A percentile compares a stretch with the other conserved stretches of the same genome.
These are phyloP conservation scores for Monosporozyma aerobia DNA, from an alignment of 805 yeast genomes.

Conservation along the genomic window DNA sequence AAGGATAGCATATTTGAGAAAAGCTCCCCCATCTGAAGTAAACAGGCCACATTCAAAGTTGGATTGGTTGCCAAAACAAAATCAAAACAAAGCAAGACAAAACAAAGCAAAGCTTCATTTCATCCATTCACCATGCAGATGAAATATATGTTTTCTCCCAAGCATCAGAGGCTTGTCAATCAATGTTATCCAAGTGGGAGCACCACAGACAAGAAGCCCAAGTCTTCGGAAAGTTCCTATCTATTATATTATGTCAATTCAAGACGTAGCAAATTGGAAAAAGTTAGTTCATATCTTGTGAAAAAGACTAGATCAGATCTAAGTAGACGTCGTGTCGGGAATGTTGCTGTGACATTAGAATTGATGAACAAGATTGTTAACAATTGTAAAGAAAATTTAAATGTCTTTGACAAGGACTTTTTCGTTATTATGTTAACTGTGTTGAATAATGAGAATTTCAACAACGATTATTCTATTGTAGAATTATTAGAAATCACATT, in stretches of 20 bases:
- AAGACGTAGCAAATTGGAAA: slow-evolving; percentile 78
- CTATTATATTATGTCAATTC: slow-evolving; percentile 84
- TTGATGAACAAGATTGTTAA: slow-evolving; percentile 61
- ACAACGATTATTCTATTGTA: slow-evolving; percentile 54
- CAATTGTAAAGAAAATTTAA: slow-evolving; percentile 74
- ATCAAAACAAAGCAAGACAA: background rate
- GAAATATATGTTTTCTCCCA: slow-evolving; percentile 45
- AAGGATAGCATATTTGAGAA: too few species aligned
- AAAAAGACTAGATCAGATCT: slow-evolving; percentile 55
- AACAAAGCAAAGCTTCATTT: background rate
- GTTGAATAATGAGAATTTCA: slow-evolving; percentile 30
- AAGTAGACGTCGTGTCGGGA: slow-evolving; percentile 58
- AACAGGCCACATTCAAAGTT: too few species aligned
- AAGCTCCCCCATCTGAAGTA: too few species aligned
- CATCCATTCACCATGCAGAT: slow-evolving; percentile 1
- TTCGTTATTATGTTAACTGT: slow-evolving; percentile 49
- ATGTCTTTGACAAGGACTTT: slow-evolving; percentile 66
- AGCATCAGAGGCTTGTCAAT: slow-evolving; percentile 81
- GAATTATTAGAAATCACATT: slow-evolving; percentile 44
- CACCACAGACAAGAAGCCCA: slow-evolving; percentile 79
- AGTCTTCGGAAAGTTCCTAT: slow-evolving; percentile 83
- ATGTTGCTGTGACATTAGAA: slow-evolving; percentile 70
- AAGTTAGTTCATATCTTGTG: slow-evolving; percentile 64
- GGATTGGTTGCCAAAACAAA: too few species aligned
- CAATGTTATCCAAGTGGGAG: slow-evolving; percentile 93